These are phyloP conservation scores for Myxozyma neglecta DNA, from an alignment of 805 yeast genomes.

Conservation along the genomic window DNA sequence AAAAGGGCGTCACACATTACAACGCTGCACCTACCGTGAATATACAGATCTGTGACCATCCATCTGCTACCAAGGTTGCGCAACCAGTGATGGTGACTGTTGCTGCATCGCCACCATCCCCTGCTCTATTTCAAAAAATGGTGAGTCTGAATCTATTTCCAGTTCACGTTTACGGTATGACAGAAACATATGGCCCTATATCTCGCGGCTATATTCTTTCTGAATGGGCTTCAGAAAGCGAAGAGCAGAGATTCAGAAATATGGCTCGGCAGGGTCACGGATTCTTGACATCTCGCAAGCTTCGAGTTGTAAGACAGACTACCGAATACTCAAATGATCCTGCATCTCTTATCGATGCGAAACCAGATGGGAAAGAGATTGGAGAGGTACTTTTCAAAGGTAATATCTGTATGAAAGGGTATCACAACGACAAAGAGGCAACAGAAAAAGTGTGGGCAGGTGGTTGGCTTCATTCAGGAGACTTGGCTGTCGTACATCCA, in stretches of 20 bases:
- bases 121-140: constrained; percentile 41
- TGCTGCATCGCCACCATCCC: constrained; percentile 44
- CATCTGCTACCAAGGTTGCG: constrained; percentile 36
- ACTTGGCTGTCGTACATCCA: constrained; percentile 41
- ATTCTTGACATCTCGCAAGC: constrained; percentile 36
- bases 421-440: constrained; percentile 39
- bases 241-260: constrained; percentile 34
- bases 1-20: constrained; percentile 38
- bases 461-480: constrained; percentile 37
- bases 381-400: constrained; percentile 42
- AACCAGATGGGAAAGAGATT: constrained; percentile 38
- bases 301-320: constrained; percentile 35
- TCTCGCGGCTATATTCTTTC: constrained; percentile 38
- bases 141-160: constrained; percentile 38
- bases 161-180: constrained; percentile 42
- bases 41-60: constrained; percentile 38
- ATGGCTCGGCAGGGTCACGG: constrained; percentile 42
- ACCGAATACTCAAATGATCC: constrained; percentile 13
- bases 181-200: constrained; percentile 44
- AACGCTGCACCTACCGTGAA: constrained; percentile 45
- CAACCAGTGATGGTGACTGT: constrained; percentile 39
- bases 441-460: constrained; percentile 39
- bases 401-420: constrained; percentile 39
- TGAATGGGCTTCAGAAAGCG: constrained; percentile 38
- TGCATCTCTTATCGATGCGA: constrained; percentile 34